Evolutionary conservation across 306 rosid genomes (phyloP).

Genomic region (Gillenia trifoliata): DNA sequence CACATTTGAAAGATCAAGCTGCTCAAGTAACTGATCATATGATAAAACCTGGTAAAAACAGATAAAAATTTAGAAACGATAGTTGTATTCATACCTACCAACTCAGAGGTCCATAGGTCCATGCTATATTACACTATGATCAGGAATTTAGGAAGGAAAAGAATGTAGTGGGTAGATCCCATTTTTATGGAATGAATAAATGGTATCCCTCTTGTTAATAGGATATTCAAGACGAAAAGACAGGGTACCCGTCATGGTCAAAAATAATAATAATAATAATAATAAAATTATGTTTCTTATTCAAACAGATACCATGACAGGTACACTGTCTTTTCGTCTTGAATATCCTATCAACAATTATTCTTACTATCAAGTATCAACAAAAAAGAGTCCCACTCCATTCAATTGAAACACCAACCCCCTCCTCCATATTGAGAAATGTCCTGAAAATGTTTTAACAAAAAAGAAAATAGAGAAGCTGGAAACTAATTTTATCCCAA

Average conservation of each 20-base stretch:
- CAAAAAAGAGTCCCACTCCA: neutral
- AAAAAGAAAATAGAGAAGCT: neutral
- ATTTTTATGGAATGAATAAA: neutral
- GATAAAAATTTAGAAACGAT: neutral
- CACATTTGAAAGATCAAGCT: constrained; percentile 21
- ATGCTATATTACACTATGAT: neutral
- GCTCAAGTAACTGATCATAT: constrained; percentile 15
- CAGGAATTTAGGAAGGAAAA: neutral
- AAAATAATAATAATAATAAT: too few relatives aligned
- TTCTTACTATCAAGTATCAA: neutral
- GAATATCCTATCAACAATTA: too few relatives aligned
- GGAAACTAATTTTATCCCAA: neutral
- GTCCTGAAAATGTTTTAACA: neutral
- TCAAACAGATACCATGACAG: too few relatives aligned
- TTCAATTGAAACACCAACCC: neutral
- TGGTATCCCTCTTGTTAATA: neutral
- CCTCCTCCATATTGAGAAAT: neutral
- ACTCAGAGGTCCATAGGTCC: neutral
- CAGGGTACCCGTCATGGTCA: neutral
- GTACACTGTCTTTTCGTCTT: too few relatives aligned
- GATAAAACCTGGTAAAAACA: constrained; percentile 7
- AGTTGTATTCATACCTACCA: neutral
- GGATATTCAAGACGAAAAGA: neutral
- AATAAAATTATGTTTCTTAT: too few relatives aligned
- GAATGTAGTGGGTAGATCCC: neutral